Percentiles rank a stretch among this genome's conserved stretches.
These are phyloP conservation scores for Vitis rupestris DNA, from an alignment of 164 flowering plant genomes.

Conservation along the genomic window DNA sequence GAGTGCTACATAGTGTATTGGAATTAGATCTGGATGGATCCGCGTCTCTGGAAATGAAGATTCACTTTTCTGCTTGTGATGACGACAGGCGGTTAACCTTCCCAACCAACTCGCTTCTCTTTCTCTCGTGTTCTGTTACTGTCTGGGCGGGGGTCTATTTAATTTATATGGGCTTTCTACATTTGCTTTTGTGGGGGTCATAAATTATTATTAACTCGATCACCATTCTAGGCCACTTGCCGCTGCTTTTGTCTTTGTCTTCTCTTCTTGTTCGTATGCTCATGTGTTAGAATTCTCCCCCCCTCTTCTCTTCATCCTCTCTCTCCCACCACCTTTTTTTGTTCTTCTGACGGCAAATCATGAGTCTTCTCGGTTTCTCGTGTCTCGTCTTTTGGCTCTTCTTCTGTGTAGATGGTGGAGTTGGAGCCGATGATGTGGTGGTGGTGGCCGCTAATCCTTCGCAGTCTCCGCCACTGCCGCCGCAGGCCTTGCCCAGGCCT, in stretches of 20 bases:
- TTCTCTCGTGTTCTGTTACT: constrained; percentile 6
- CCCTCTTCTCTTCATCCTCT: too few species aligned
- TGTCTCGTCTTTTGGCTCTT: too few species aligned
- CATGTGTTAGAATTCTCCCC: too few species aligned
- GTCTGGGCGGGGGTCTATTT: not conserved
- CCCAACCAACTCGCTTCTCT: not conserved
- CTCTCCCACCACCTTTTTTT: too few species aligned
- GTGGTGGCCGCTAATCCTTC: not conserved
- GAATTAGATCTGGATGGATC: too few species aligned
- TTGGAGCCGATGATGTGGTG: not conserved
- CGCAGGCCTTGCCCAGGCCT: not conserved
- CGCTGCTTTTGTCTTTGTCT: too few species aligned
- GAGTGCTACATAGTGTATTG: too few species aligned
- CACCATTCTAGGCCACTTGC: too few species aligned
- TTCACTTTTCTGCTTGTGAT: not conserved
- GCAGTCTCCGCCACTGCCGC: constrained; percentile 19
- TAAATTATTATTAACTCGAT: too few species aligned
- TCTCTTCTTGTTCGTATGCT: too few species aligned
- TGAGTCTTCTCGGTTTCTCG: not conserved
- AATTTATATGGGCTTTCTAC: not conserved
- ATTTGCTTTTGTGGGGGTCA: too few species aligned
- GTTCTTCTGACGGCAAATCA: not conserved
- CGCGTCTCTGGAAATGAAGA: too few species aligned
- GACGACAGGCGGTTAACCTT: not conserved
- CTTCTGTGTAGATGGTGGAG: not conserved